phyloP scores from a whole-genome alignment of 768 basidiomycete species.

The Suillus hirtellus region DNA sequence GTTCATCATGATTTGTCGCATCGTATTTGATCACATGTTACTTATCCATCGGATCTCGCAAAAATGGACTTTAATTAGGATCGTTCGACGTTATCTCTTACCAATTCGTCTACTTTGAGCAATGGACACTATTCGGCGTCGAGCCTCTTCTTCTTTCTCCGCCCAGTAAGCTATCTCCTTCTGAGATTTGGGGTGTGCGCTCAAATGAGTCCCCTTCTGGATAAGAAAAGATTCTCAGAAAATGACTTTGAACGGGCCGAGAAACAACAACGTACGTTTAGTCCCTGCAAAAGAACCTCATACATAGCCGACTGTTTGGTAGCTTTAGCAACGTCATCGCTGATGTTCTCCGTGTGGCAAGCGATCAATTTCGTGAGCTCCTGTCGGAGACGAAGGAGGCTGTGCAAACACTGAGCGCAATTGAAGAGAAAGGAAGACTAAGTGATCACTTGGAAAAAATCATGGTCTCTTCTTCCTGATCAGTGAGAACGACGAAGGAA shows the following conservation, averaged over 20 bases:
- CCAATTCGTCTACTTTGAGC: slow-evolving; percentile 30
- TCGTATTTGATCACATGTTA: slow-evolving; percentile 17
- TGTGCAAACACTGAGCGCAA: slow-evolving; percentile 31
- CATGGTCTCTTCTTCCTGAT: slow-evolving; percentile 91
- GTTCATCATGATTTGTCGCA: slow-evolving; percentile 16
- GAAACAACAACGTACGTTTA: slow-evolving; percentile 64
- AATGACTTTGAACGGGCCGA: neutral
- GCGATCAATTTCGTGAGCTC: slow-evolving; percentile 78
- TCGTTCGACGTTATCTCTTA: slow-evolving; percentile 19
- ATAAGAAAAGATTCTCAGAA: slow-evolving; percentile 9
- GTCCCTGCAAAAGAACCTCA: slow-evolving; percentile 70
- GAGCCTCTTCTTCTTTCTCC: slow-evolving; percentile 79
- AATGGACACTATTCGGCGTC: slow-evolving; percentile 51
- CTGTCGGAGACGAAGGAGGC: slow-evolving; percentile 80
- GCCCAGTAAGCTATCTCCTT: slow-evolving; percentile 87
- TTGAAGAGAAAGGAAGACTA: neutral
- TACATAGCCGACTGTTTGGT: slow-evolving; percentile 74
- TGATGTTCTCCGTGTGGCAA: slow-evolving; percentile 68
- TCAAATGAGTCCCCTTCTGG: slow-evolving; percentile 66
- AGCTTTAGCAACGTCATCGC: slow-evolving; percentile 59
- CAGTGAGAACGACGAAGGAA: slow-evolving; percentile 76
- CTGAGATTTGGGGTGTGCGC: slow-evolving; percentile 83
- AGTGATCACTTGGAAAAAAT: slow-evolving; percentile 83
- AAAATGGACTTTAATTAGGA: slow-evolving; percentile 19
- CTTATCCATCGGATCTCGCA: slow-evolving; percentile 23